These are phyloP conservation scores for Yamadazyma diospyri DNA, from an alignment of 1,139 yeast genomes.

Conservation along the genomic window DNA sequence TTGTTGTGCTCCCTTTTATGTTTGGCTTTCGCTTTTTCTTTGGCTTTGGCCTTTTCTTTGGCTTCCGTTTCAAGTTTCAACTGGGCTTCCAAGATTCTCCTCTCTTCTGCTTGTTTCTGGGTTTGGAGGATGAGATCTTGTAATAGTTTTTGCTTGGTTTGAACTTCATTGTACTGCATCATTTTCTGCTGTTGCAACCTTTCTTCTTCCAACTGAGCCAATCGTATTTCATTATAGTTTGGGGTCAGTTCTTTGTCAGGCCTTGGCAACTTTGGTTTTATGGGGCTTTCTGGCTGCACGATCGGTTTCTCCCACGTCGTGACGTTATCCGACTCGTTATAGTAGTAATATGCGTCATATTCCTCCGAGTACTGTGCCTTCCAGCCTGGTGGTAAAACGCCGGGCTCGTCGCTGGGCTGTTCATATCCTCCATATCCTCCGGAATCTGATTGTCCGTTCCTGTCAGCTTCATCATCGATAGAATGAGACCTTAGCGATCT, in stretches of 20 bases:
- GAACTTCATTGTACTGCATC: slow-evolving; percentile 27
- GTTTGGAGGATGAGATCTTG: slow-evolving; percentile 36
- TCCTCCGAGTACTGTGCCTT: slow-evolving; percentile 38
- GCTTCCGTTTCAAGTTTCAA: slow-evolving; percentile 12
- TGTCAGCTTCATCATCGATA: slow-evolving; percentile 8
- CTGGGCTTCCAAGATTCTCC: slow-evolving; percentile 11
- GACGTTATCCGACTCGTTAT: slow-evolving; percentile 41
- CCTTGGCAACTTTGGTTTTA: slow-evolving; percentile 5
- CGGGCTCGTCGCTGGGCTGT: background rate
- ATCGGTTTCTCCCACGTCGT: slow-evolving; percentile 53
- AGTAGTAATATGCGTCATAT: slow-evolving; percentile 48
- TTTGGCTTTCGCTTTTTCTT: slow-evolving; percentile 13
- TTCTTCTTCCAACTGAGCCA: slow-evolving; percentile 35
- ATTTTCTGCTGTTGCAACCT: slow-evolving; percentile 31
- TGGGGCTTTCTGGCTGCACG: slow-evolving; percentile 11
- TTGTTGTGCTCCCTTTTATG: slow-evolving; percentile 8
- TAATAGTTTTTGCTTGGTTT: slow-evolving; percentile 32
- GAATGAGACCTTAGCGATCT: slow-evolving; percentile 22
- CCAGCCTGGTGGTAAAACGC: slow-evolving; percentile 49
- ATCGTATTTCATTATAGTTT: slow-evolving; percentile 14
- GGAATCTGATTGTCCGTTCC: background rate
- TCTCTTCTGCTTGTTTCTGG: slow-evolving; percentile 26
- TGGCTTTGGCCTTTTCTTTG: slow-evolving; percentile 12
- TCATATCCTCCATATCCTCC: slow-evolving; percentile 6
- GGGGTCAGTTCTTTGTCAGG: slow-evolving; percentile 1